A percentile compares a stretch with the other conserved stretches of the same genome.
Conservation (phyloP, 305 asterid genomes). For the Rubia tinctorum region DNA sequence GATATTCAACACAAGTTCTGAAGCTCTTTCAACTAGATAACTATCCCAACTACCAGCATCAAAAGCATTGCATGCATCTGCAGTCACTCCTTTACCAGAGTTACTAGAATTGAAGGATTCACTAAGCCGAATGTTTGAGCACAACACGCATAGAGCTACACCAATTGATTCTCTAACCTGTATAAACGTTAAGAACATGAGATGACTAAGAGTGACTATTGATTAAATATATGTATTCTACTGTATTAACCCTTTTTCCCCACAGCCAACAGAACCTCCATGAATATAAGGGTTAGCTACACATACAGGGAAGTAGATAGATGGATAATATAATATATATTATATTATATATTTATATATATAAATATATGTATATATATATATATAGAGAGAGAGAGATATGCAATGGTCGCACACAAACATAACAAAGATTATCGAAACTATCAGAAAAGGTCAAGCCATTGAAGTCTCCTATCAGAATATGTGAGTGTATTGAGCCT, state of each 20-base stretch:
- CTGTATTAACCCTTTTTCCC: slow-evolving; percentile 16
- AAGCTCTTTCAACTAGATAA: slow-evolving; percentile 59
- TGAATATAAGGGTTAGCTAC: slow-evolving; percentile 16
- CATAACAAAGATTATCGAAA: neutral
- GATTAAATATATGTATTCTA: neutral
- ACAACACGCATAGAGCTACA: slow-evolving; percentile 77
- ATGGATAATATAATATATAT: neutral
- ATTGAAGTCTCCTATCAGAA: neutral
- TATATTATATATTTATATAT: too few relatives aligned
- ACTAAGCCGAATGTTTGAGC: slow-evolving; percentile 88
- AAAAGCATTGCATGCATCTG: slow-evolving; percentile 12
- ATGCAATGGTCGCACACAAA: neutral
- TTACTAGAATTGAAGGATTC: slow-evolving; percentile 39
- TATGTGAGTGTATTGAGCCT: neutral
- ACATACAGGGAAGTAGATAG: neutral
- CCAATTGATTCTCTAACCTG: slow-evolving; percentile 99
- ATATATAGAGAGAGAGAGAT: neutral
- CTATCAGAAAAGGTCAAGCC: neutral
- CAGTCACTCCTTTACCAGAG: slow-evolving; percentile 36
- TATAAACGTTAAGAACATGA: slow-evolving; percentile 15
- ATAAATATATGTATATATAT: too few relatives aligned
- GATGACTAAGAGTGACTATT: neutral
- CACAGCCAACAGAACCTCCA: slow-evolving; percentile 21
- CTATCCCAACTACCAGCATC: slow-evolving; percentile 57
- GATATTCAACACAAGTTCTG: slow-evolving; percentile 68